Evolutionary conservation across 805 yeast species (phyloP).

Genomic region (Saccharomycopsis javanensis): DNA sequence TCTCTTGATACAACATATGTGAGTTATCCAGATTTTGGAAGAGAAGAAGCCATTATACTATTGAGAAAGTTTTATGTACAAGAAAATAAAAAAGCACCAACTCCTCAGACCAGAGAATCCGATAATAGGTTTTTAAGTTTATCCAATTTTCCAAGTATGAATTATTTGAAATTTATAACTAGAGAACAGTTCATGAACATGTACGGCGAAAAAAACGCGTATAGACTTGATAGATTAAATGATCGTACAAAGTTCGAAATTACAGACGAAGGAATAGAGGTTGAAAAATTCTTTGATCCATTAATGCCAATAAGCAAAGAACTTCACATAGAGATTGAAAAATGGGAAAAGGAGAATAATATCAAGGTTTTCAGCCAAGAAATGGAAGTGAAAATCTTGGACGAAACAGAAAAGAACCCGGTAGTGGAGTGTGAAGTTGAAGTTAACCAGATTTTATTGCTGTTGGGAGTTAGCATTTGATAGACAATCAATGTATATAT

Average conservation of each 20-base stretch:
- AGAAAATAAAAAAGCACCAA: constrained; percentile 81
- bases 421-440: not conserved
- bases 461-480: not conserved
- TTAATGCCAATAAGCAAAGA: constrained; percentile 12
- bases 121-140: constrained; percentile 45
- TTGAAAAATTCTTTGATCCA: constrained; percentile 16
- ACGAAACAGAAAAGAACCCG: not conserved
- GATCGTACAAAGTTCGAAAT: not conserved
- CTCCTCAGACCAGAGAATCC: constrained; percentile 57
- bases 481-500: too few relatives aligned
- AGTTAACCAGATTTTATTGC: not conserved
- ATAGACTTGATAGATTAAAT: constrained; percentile 5
- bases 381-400: not conserved
- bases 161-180: constrained; percentile 44
- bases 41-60: constrained; percentile 76
- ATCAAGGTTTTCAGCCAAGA: not conserved
- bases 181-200: constrained; percentile 39
- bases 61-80: constrained; percentile 75
- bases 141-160: constrained; percentile 50
- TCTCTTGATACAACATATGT: constrained; percentile 31
- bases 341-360: constrained; percentile 7
- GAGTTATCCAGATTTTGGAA: constrained; percentile 66
- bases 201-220: constrained; percentile 32
- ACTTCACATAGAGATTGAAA: constrained; percentile 5
- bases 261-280: constrained; percentile 14